Base-by-base conservation (phyloP, 1,139 yeast genomes). In the Blastobotrys raffinosifermentans region DNA sequence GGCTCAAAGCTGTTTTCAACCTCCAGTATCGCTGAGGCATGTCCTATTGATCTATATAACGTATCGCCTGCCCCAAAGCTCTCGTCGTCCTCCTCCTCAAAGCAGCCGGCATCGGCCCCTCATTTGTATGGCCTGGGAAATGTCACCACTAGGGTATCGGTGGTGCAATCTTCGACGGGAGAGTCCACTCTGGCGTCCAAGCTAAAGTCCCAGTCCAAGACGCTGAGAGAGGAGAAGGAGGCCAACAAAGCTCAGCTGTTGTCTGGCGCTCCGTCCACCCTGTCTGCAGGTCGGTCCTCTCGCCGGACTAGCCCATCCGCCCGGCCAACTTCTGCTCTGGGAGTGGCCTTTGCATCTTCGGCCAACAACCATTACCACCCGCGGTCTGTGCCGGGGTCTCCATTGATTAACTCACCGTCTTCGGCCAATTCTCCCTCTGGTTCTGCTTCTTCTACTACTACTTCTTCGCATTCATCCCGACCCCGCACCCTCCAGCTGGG, bases 91-190 rank as follows among this genome's bases (percentile, higher is more conserved):
- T 21, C 14, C 11, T 29, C 29, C 26, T 26, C 38, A 13, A 15
- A 32, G 17, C 21, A 26, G 5, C 34, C 26, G 15, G 19, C 30
- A 6, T 19, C 29, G 19, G 35, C 38, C 19, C 17, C 36, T 17
- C 33, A 29, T 19, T 45, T 36, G 30, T 32, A 38, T 19, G 39
- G 41, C 21, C 44, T 50, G 13, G 57, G 58, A 19, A 34, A 33
- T n/a, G 45, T 54, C 19, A 37, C 54, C 18, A 53, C 51, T 32
- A 42, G 51, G 20, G 39, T 46, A 31, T 46, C 49, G 8, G 51
- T 47, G 19, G 38, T 38, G 26, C 39, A 37, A 27, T 31, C 43
- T 4, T 37, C 40, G 19, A 45, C 35, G 35, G 43, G 38, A 25
- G 45, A 33, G 13, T 33, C 44, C 9, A 32, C 44, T 15, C 36